These are phyloP conservation scores for Aspergillus glaucus DNA, from an alignment of 2,329 filamentous ascomycete species.

Conservation along the genomic window DNA sequence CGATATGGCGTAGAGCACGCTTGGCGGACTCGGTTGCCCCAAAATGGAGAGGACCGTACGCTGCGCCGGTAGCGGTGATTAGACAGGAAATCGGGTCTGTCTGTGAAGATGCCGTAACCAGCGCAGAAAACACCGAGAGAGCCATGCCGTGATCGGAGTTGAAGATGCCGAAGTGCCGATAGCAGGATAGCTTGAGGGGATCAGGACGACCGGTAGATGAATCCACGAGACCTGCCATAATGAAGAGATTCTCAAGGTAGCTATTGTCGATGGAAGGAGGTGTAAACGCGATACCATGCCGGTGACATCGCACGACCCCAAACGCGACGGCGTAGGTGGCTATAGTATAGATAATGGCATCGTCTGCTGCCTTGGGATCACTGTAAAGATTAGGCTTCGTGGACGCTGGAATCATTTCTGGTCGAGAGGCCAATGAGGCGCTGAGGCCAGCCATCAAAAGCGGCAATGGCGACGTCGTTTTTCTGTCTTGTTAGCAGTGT, in stretches of 20 bases:
- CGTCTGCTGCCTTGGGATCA: constrained; percentile 14
- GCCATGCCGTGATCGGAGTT: constrained; percentile 57
- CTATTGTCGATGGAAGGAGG: constrained; percentile 34
- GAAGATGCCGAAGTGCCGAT: constrained; percentile 51
- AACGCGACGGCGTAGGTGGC: constrained; percentile 22
- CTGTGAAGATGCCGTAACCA: constrained; percentile 52
- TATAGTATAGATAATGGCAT: constrained; percentile 17
- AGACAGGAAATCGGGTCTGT: constrained; percentile 51
- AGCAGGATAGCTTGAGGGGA: constrained; percentile 38
- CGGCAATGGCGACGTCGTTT: constrained; percentile 15
- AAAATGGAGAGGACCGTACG: constrained; percentile 54
- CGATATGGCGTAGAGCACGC: constrained; percentile 26
- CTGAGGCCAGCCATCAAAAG: constrained; percentile 25
- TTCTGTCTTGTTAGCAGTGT: constrained; percentile 8
- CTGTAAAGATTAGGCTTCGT: constrained; percentile 17
- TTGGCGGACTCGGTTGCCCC: constrained; percentile 56
- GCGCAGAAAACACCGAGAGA: constrained; percentile 50
- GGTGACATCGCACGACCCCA: constrained; percentile 20
- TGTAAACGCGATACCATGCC: constrained; percentile 12
- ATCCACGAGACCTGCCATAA: constrained; percentile 49
- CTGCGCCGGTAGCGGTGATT: constrained; percentile 48
- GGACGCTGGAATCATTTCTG: constrained; percentile 16
- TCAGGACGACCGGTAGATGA: constrained; percentile 45
- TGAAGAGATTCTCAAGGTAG: constrained; percentile 52
- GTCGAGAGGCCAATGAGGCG: constrained; percentile 18